These are phyloP conservation scores for Trichoderma lentiforme DNA, from an alignment of 2,329 filamentous ascomycete genomes.

Conservation along the genomic window DNA sequence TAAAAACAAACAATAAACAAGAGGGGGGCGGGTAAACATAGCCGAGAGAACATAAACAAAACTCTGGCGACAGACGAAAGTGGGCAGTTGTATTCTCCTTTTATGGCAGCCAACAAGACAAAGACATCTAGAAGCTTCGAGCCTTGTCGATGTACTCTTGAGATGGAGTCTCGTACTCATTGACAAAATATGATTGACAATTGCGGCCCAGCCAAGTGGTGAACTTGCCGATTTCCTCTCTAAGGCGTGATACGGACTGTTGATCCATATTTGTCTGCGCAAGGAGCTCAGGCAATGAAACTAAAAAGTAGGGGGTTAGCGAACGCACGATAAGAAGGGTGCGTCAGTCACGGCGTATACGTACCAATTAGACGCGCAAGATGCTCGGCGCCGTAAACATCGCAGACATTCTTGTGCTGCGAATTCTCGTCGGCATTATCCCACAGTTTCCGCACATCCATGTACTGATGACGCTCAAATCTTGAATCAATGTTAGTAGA, in stretches of 20 bases:
- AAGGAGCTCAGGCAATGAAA: constrained; percentile 86
- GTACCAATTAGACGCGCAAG: constrained; percentile 83
- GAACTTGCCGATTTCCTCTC: constrained; percentile 85
- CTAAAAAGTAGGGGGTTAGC: constrained; percentile 43
- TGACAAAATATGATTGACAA: constrained; percentile 72
- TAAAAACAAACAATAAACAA: neutral
- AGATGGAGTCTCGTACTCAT: constrained; percentile 69
- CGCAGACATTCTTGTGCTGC: constrained; percentile 67
- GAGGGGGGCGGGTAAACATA: neutral
- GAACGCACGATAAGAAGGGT: neutral
- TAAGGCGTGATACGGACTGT: constrained; percentile 81
- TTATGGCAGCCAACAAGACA: neutral
- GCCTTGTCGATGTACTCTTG: constrained; percentile 71
- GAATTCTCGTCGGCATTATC: constrained; percentile 59
- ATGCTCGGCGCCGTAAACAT: constrained; percentile 92
- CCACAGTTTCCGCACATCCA: constrained; percentile 70
- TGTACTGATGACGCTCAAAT: constrained; percentile 87
- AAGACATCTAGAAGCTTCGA: constrained; percentile 37
- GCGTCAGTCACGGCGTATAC: constrained; percentile 26
- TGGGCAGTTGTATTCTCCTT: neutral
- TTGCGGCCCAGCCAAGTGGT: constrained; percentile 80
- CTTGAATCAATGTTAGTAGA: constrained; percentile 41
- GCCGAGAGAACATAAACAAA: neutral
- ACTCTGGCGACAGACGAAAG: neutral
- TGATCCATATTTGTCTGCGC: constrained; percentile 98